Base-by-base conservation (phyloP, 768 basidiomycete genomes). In the Pisolithus orientalis region DNA sequence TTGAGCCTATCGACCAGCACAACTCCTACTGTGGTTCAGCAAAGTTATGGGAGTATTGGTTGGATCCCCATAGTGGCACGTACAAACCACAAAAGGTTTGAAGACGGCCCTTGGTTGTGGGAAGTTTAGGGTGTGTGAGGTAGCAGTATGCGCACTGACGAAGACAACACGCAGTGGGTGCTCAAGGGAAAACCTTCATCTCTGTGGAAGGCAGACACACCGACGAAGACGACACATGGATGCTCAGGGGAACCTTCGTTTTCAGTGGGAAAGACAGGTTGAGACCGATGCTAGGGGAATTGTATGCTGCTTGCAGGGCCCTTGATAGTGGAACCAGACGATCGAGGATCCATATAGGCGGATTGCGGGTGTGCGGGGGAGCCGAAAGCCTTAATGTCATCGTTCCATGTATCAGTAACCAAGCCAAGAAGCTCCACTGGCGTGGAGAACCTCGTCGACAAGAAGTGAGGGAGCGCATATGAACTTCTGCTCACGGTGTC, bases 391-490 rank as follows among this genome's bases (percentile, higher is more conserved):
- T 71, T 72, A 6, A 76, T 82, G 53, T 88, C 73, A 13, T 75
- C 72, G 17, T 55, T 57, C 85, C 87, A 87, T 59, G 72, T 74
- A 8, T 69, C 61, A 10, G 73, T 66, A 9, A 89, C 84, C 17
- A 91, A 75, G 32, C 81, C 74, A 0, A 73, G 69, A 37, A 0
- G 76, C 75, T 6, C 72, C 69, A 54, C 78, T 80, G 9, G 73
- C 65, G 5, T 71, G 73, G 25, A 91, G 69, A 49, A 91, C 63
- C 58, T 85, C 79, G 61, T 91, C 87, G 13, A 90, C 88, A 44
- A 91, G 77, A 2, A 89, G 74, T 14, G 87, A 89, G 2, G 88
- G 88, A 0, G 88, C 89, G 0, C 83, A 87, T 44, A 84, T 78
- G 32, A 89, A 71, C 50, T 76, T 77, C 24, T 62, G 59, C 49